Percentiles rank a stretch among this genome's conserved stretches.
Conservation (phyloP, 768 basidiomycete genomes). For the Nidularia sp. region DNA sequence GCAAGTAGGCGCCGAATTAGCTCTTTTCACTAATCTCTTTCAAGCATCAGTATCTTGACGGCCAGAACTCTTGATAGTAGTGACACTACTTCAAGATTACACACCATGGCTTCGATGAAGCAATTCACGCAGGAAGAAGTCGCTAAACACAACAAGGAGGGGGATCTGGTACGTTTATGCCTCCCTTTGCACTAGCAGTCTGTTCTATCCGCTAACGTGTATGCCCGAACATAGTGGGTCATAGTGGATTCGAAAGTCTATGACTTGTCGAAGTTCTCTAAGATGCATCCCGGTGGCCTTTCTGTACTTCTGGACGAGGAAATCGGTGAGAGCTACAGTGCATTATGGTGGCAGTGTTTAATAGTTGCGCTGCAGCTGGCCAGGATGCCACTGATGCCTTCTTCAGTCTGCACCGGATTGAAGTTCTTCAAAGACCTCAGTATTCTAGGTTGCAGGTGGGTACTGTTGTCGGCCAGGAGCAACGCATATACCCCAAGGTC, state of each 20-base stretch:
- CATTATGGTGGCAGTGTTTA: neutral
- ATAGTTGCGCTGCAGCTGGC: conserved; percentile 47
- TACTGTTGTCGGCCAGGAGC: conserved; percentile 58
- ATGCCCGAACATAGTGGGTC: conserved; percentile 55
- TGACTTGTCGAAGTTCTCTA: conserved; percentile 75
- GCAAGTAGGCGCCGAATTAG: neutral
- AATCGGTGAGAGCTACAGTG: conserved; percentile 47
- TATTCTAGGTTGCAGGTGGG: conserved; percentile 75
- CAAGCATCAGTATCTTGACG: no score
- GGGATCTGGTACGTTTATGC: conserved; percentile 57
- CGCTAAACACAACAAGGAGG: conserved; percentile 67
- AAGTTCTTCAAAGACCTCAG: conserved; percentile 74
- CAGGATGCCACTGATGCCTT: conserved; percentile 86
- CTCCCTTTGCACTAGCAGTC: neutral
- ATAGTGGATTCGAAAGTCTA: conserved; percentile 69
- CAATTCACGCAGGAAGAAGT: conserved; percentile 32
- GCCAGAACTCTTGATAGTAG: no score
- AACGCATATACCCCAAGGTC: conserved; percentile 41
- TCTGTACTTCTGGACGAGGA: conserved; percentile 75
- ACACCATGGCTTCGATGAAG: neutral
- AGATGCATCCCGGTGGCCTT: conserved; percentile 80
- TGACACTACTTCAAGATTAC: neutral
- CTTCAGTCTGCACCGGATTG: conserved; percentile 84
- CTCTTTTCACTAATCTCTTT: neutral
- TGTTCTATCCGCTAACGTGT: no score